Evolutionary conservation across 108 stramenopile genomes (phyloP), one percentile per base, ranked within the genome.

Genomic region (Skeletonema costatum): DNA sequence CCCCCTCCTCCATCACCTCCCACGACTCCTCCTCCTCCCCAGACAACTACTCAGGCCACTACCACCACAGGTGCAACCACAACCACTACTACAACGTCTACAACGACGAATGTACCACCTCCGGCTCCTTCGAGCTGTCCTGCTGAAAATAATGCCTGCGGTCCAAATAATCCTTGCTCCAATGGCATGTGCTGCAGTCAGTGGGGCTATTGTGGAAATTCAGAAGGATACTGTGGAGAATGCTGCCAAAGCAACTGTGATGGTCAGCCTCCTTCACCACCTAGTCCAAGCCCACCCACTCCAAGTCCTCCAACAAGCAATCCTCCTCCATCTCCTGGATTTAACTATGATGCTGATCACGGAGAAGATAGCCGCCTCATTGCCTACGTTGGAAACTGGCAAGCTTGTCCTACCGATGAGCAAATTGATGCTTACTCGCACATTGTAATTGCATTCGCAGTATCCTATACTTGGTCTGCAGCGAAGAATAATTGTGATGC

Each of bases 381-480:
- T 75, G 88, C 88, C 12, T 87, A 85, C 60, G 51, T 89, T 36
- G 88, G 86, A 14, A 89, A 89, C 65, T 89, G 88, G 88, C 81
- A 87, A 69, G 16, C 84, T 30, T 89, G 88, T 75, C 88, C 88
- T 4, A 87, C 81, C 19, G 71, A 60, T 36, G 66, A 61, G 46
- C 84, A 87, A 64, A 14, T 79, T 59, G 74, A 68, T 31, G 67
- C 85, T 13, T 89, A 89, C 62, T 85, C 88, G 7, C 88, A 89
- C 61, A 75, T 89, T 33, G 75, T 89, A 3, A 80, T 89, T 62
- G 84, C 84, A 29, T 87, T 87, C 41, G 88, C 88, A 16, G 88
- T 87, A 14, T 74, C 82, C 11, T 89, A 87, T 67, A 72, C 72
- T 17, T 87, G 85, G 84, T 53, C 60, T 9, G 48, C 70, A 17